Evolutionary conservation across 495 filamentous ascomycete genomes (phyloP).

Genomic region (Trichoderma asperelloides): DNA sequence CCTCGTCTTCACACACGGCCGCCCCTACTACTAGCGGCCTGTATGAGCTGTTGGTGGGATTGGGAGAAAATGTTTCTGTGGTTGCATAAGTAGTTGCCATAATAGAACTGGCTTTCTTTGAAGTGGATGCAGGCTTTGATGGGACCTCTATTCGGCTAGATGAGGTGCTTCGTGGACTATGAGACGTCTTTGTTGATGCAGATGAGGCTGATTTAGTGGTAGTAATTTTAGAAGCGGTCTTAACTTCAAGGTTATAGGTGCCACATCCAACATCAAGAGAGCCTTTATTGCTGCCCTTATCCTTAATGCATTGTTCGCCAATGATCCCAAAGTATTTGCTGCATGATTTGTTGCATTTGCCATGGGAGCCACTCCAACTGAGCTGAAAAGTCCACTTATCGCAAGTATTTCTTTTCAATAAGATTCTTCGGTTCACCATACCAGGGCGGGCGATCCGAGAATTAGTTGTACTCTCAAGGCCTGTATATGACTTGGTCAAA

Average conservation of each 20-base stretch:
- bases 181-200: too few species aligned
- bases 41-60: not conserved
- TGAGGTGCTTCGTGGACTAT: too few species aligned
- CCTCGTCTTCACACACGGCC: not conserved
- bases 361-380: not conserved
- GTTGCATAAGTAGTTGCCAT: not conserved
- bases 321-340: not conserved
- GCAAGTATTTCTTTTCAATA: not conserved
- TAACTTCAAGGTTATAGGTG: not conserved
- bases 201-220: too few species aligned
- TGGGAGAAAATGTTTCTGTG: not conserved
- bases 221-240: not conserved
- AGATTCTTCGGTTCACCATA: not conserved
- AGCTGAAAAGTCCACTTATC: not conserved
- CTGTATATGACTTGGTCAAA: not conserved
- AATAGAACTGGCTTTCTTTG: not conserved
- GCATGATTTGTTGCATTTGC: not conserved
- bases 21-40: not conserved
- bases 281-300: not conserved
- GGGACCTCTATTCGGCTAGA: too few species aligned
- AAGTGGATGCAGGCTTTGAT: too few species aligned
- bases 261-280: not conserved
- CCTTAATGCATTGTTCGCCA: not conserved
- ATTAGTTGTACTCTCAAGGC: not conserved
- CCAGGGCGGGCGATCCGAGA: not conserved